These are phyloP conservation scores for Colletotrichum sp. DNA, from an alignment of 2,329 filamentous ascomycete genomes.

Conservation along the genomic window DNA sequence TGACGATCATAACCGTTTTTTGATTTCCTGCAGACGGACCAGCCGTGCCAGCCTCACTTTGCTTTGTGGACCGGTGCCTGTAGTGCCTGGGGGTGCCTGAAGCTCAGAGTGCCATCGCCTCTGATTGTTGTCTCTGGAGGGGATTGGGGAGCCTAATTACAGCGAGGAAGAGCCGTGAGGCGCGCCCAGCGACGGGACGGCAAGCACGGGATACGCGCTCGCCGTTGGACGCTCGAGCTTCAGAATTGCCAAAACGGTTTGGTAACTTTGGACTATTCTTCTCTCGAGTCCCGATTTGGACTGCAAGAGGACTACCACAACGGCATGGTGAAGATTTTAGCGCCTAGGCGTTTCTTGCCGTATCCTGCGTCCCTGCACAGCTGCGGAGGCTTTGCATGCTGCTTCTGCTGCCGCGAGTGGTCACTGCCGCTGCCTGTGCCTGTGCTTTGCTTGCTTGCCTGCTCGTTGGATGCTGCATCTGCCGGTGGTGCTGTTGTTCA, in stretches of 20 bases:
- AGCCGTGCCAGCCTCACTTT: slow-evolving; percentile 22
- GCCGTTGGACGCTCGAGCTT: background rate
- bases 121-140: slow-evolving; percentile 3
- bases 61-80: slow-evolving; percentile 3
- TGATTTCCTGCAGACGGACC: slow-evolving; percentile 19
- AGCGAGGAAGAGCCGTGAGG: slow-evolving; percentile 36
- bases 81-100: background rate
- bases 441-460: background rate
- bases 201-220: background rate
- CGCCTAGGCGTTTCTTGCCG: slow-evolving; percentile 1
- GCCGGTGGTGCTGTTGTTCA: background rate
- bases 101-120: slow-evolving; percentile 4
- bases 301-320: background rate
- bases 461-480: background rate
- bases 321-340: background rate
- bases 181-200: slow-evolving; percentile 10
- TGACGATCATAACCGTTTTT: slow-evolving; percentile 31
- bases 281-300: background rate
- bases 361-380: background rate
- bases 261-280: background rate
- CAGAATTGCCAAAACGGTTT: background rate
- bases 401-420: background rate
- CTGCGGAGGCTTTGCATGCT: background rate
- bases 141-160: slow-evolving; percentile 26
- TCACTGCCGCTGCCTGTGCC: background rate